Percentiles rank a stretch among this genome's conserved stretches.
Conservation (phyloP, 805 yeast genomes). For the Kockiozyma suomiensis region DNA sequence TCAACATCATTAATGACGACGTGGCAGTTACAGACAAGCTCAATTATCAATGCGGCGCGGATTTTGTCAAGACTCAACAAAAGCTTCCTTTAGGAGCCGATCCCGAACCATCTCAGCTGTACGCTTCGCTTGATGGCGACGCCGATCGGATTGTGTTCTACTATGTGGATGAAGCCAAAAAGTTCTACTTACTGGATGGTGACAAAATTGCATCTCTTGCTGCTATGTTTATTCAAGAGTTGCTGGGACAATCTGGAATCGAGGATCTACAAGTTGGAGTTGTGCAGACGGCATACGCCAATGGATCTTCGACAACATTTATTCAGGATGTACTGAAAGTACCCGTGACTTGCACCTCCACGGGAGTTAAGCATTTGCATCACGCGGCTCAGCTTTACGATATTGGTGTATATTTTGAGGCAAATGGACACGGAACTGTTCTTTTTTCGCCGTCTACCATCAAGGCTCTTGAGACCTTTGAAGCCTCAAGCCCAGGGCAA, state of each 20-base stretch:
- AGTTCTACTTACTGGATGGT: constrained; percentile 67
- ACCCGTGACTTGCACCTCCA: constrained; percentile 87
- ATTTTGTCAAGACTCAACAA: constrained; percentile 89
- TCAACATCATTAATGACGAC: constrained; percentile 43
- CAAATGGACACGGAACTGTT: constrained; percentile 99
- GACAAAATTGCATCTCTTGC: constrained; percentile 88
- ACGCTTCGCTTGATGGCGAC: constrained; percentile 93
- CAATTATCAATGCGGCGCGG: constrained; percentile 90
- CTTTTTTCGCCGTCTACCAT: constrained; percentile 64
- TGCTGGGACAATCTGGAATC: constrained; percentile 52
- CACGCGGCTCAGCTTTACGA: constrained; percentile 83
- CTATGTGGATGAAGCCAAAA: constrained; percentile 42
- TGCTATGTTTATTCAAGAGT: constrained; percentile 63
- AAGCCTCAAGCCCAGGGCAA: constrained; percentile 50
- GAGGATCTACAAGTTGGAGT: constrained; percentile 63
- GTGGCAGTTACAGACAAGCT: constrained; percentile 67
- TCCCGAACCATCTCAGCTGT: constrained; percentile 54
- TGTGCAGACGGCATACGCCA: constrained; percentile 97
- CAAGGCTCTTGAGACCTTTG: constrained; percentile 43
- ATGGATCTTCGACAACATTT: constrained; percentile 84
- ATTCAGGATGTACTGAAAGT: constrained; percentile 61
- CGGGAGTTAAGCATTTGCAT: constrained; percentile 96
- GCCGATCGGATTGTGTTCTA: constrained; percentile 92
- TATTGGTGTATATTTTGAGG: constrained; percentile 94
- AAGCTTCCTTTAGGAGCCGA: constrained; percentile 64